Percentiles rank a stretch among this genome's conserved stretches.
phyloP scores from a whole-genome alignment of 2,329 filamentous ascomycete genomes.

The Epichloe gansuensis region DNA sequence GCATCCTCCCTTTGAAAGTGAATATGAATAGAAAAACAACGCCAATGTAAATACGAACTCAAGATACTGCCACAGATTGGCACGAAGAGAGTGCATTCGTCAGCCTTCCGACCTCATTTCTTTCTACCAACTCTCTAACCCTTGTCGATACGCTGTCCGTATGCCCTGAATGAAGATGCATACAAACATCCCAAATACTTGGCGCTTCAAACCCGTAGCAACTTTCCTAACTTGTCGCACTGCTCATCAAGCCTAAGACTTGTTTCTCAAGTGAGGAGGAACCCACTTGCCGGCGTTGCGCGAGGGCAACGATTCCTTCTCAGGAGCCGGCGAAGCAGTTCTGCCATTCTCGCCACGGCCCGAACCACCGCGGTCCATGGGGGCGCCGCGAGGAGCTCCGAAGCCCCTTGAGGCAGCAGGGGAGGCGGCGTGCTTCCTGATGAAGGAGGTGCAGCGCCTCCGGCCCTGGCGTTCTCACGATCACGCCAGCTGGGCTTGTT shows the following conservation, averaged over 20 bases:
- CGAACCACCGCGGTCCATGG: slow-evolving; percentile 32
- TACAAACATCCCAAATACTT: neutral
- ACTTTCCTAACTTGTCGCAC: neutral
- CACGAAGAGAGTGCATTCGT: neutral
- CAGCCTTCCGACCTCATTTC: neutral
- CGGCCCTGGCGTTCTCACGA: slow-evolving; percentile 45
- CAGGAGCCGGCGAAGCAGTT: slow-evolving; percentile 28
- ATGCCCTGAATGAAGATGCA: neutral
- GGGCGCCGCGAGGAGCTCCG: slow-evolving; percentile 20
- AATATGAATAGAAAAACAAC: neutral
- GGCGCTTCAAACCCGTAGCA: neutral
- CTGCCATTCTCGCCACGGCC: slow-evolving; percentile 29
- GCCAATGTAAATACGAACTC: neutral
- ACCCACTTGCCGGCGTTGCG: slow-evolving; percentile 48
- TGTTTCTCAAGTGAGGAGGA: slow-evolving; percentile 32
- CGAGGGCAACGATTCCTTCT: slow-evolving; percentile 38
- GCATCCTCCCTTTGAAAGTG: neutral
- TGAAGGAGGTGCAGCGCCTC: slow-evolving; percentile 19
- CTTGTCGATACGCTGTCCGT: neutral
- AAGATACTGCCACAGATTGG: neutral
- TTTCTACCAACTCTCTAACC: neutral
- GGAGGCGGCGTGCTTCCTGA: slow-evolving; percentile 34
- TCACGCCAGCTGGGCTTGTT: slow-evolving; percentile 62
- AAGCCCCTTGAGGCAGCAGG: slow-evolving; percentile 29
- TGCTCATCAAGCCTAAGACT: slow-evolving; percentile 11